Base-by-base conservation (phyloP, 2,329 filamentous ascomycete species). In the Ophiostoma novo-ulmi region DNA sequence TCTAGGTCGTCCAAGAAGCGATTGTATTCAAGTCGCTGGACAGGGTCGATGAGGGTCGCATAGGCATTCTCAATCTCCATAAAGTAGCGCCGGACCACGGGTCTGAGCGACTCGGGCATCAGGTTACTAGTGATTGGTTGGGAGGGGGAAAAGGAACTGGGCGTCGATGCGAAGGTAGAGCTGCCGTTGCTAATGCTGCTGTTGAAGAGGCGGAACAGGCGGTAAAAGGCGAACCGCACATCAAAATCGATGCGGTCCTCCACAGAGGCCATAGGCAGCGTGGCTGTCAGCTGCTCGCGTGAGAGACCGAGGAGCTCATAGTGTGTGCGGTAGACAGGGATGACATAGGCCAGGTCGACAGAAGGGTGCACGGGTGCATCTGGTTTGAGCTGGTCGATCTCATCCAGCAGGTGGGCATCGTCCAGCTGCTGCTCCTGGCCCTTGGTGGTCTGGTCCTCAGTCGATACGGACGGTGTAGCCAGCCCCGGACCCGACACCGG, bases 271-370 rank as follows among this genome's bases (percentile, higher is more conserved):
- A 67, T 81, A 78, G 14, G 79, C 76, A 48, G 76, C 69, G 79
- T 73, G 1, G 75, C 73, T 5, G 77, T 74, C 7, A 78, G 76
- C 55, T 68, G 70, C 52, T 70, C 69, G 31, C 77, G 78, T 1
- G 82, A 77, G 39, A 85, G 76, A 64, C 82, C 82, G 14, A 85
- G 75, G 31, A 84, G 73, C 70, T 85, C 82, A 73, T 84, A 84
- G 73, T 79, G 80, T 72, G 82, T 79, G 38, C 77, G 76, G 38
- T 77, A 68, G n/a, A 74, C 61, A 13, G 65, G 64, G 14, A 65
- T 58, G 2, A 64, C 39, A 39, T 52, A 67, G n/a, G 65, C 65
- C 38, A 31, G 44, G 66, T 68, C 41, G 26, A n/a, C 22, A 35
- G 70, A 13, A 26, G 31, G 44, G 67, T 20, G 41, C 35, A 52